Base-by-base conservation (phyloP, 257 asterid genomes). In the Galeopsis tetrahit region DNA sequence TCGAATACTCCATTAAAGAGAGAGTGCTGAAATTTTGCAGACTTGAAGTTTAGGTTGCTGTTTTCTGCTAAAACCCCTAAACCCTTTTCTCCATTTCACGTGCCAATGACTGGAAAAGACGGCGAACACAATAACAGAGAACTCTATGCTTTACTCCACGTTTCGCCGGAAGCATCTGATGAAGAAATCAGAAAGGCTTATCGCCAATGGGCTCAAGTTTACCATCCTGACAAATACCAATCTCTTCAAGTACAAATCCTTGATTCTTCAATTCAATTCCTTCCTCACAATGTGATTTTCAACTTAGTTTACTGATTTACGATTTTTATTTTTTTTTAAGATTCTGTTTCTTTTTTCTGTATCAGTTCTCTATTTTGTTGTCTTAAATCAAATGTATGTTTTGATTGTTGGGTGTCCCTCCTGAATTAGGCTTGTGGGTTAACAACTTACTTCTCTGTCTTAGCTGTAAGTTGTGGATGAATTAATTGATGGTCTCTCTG, bases 181-280 rank as follows among this genome's bases (percentile, higher is more conserved):
- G 98, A 95, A 86, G 99, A 95, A 81, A 95, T 92, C 73, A 67
- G 96, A 82, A 92, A 64, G 79, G 94, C 99, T 66, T 95, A 95
- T 82, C 98, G 99, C 49, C 97, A 90, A 76, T 95, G 98, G 99
- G 99, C 99, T 49, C 97, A 90, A 83, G 83, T 92, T 63, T 95
- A 95, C 75, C 99, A 95, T 56, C 99, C 99, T 35, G 99, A 95
- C 73, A 95, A 95, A 74, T 84, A 83, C 84, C 98, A 88, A 81
- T 83, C 85, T 79, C 83, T 83, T 7, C 90, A 82, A 49, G 99
- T 88, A 84, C 62, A 42, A 17, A 3, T 33, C 10, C n/a, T 42
- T 42, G 2, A 31, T 21, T 17, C 71, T 10, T 43, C 46, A 15
- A 9, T 43, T 35, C 11, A 9, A 0, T 5, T 51, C 32, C 42